Conservation (phyloP, 257 asterid genomes). For the Apocynum venetum region DNA sequence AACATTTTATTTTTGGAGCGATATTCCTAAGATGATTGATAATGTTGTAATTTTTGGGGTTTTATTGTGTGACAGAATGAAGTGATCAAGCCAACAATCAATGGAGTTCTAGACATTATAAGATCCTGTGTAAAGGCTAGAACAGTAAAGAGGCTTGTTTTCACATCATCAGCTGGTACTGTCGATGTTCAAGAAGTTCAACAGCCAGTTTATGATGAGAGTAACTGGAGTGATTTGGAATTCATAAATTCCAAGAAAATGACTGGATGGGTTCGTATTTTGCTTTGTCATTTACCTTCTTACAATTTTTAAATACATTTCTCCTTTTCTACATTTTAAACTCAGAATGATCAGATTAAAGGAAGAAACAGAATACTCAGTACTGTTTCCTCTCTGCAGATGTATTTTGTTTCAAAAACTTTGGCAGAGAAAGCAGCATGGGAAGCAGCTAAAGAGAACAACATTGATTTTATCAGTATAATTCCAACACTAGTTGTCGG, state of each 20-base stretch:
- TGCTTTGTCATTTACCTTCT: no score
- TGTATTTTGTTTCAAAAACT: slow-evolving; percentile 76
- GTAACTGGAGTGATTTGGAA: slow-evolving; percentile 68
- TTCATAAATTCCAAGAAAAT: slow-evolving; percentile 74
- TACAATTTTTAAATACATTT: no score
- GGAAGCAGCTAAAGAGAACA: slow-evolving; percentile 21
- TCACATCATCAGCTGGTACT: slow-evolving; percentile 90
- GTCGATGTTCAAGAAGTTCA: slow-evolving; percentile 60
- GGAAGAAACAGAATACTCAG: no score
- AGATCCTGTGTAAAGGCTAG: slow-evolving; percentile 75
- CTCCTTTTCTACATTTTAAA: no score
- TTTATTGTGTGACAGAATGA: slow-evolving; percentile 45
- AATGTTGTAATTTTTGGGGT: no score
- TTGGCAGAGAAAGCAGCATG: slow-evolving; percentile 76
- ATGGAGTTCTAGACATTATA: slow-evolving; percentile 67
- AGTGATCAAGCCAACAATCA: slow-evolving; percentile 79
- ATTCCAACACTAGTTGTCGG: slow-evolving; percentile 90
- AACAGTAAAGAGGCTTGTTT: slow-evolving; percentile 65
- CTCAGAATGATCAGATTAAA: no score
- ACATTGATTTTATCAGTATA: slow-evolving; percentile 64
- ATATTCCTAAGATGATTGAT: no score
- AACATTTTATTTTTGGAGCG: no score
- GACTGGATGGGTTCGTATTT: slow-evolving; percentile 80
- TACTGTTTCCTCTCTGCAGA: slow-evolving; percentile 33
- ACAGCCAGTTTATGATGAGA: slow-evolving; percentile 58